These are phyloP conservation scores for Saccharomycopsis sp. DNA, from an alignment of 805 yeast genomes.

Conservation along the genomic window DNA sequence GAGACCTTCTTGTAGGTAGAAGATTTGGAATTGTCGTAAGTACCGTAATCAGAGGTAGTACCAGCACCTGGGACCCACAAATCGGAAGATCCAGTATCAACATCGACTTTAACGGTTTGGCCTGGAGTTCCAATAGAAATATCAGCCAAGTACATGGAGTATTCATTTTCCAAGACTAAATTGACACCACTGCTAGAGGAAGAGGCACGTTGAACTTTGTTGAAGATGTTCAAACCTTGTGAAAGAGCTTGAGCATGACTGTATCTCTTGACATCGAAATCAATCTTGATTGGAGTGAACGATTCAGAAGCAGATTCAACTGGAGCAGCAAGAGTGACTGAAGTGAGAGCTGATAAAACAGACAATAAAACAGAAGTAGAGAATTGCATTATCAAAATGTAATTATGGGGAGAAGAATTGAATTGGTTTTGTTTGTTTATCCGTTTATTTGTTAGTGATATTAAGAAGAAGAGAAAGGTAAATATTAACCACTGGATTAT, in stretches of 20 bases:
- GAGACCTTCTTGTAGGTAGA: slow-evolving; percentile 31
- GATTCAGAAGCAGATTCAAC: slow-evolving; percentile 11
- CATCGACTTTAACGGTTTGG: slow-evolving; percentile 35
- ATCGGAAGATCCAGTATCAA: slow-evolving; percentile 48
- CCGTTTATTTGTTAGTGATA: neutral
- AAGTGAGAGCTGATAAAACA: slow-evolving; percentile 10
- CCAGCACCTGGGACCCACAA: slow-evolving; percentile 34
- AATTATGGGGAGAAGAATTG: neutral
- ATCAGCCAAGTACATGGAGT: slow-evolving; percentile 23
- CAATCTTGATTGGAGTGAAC: slow-evolving; percentile 7
- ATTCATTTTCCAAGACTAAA: slow-evolving; percentile 13
- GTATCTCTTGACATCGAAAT: slow-evolving; percentile 14
- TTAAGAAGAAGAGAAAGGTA: neutral
- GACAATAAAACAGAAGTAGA: slow-evolving; percentile 15
- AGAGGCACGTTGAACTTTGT: neutral
- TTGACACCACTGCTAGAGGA: slow-evolving; percentile 3
- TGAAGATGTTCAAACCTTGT: neutral
- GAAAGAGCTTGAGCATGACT: neutral
- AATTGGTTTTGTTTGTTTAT: neutral
- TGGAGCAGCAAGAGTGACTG: slow-evolving; percentile 18
- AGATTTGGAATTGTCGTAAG: slow-evolving; percentile 32
- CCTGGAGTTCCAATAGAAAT: slow-evolving; percentile 30
- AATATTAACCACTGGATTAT: no score
- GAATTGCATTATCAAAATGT: slow-evolving; percentile 11
- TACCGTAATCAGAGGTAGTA: slow-evolving; percentile 28